Evolutionary conservation across 306 rosid genomes (phyloP).

Genomic region (Vigna reflexopilosa): DNA sequence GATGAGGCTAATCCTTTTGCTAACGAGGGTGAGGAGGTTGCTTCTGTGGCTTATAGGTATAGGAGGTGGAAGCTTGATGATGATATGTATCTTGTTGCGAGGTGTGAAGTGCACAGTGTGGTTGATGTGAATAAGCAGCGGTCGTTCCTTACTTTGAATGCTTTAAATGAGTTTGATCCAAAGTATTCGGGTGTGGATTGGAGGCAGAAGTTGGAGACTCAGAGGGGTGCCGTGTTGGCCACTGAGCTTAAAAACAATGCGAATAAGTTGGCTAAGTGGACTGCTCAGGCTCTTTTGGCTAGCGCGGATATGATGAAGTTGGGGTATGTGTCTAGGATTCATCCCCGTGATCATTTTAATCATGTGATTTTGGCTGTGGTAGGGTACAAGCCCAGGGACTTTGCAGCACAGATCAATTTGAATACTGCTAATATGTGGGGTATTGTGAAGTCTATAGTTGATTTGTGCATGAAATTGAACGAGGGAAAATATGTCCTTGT

Average conservation of each 20-base stretch:
- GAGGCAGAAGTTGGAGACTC: slow-evolving; percentile 98
- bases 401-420: slow-evolving; percentile 80
- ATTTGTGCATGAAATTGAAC: slow-evolving; percentile 91
- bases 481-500: slow-evolving; percentile 94
- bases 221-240: slow-evolving; percentile 96
- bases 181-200: slow-evolving; percentile 93
- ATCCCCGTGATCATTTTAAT: slow-evolving; percentile 93
- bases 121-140: slow-evolving; percentile 81
- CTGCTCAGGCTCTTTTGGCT: slow-evolving; percentile 85
- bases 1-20: slow-evolving; percentile 95
- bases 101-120: slow-evolving; percentile 97
- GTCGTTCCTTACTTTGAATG: slow-evolving; percentile 92
- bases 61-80: slow-evolving; percentile 93
- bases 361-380: slow-evolving; percentile 90
- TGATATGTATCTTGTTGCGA: slow-evolving; percentile 81
- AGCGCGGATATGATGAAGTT: slow-evolving; percentile 94
- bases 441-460: slow-evolving; percentile 95
- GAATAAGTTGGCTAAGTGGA: slow-evolving; percentile 93
- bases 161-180: slow-evolving; percentile 86
- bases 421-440: slow-evolving; percentile 94
- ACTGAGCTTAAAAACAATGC: slow-evolving; percentile 98
- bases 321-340: slow-evolving; percentile 93
- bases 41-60: slow-evolving; percentile 84
- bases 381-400: slow-evolving; percentile 91
- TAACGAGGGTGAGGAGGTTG: slow-evolving; percentile 91